A percentile compares a stretch with the other conserved stretches of the same genome.
Evolutionary conservation across 352 stramenopile species (phyloP).

Genomic region (Hyphochytrium catenoides): DNA sequence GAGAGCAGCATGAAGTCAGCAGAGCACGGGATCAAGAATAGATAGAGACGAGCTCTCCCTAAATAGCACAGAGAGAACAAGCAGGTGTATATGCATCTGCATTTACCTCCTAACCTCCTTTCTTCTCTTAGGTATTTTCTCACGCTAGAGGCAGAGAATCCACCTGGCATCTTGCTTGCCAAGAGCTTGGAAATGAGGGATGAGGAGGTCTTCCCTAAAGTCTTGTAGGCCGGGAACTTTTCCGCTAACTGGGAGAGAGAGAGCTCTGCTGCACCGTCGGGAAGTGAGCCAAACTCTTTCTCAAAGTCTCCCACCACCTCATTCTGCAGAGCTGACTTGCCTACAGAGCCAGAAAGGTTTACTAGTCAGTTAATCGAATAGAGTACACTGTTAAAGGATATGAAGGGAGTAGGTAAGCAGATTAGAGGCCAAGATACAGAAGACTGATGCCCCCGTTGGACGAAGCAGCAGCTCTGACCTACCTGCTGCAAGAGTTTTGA

Average conservation of each 20-base stretch:
- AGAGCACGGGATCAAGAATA: too few species aligned
- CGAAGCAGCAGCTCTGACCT: too few species aligned
- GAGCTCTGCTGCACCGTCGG: conserved; percentile 42
- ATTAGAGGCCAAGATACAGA: too few species aligned
- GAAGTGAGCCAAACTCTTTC: conserved; percentile 48
- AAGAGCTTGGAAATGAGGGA: conserved; percentile 48
- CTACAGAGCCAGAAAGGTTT: too few species aligned
- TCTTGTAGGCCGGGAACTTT: conserved; percentile 35
- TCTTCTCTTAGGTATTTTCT: conserved; percentile 38
- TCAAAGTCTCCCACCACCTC: conserved; percentile 58
- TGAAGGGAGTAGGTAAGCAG: too few species aligned
- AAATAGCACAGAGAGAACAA: too few species aligned
- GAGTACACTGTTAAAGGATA: too few species aligned
- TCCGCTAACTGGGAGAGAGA: conserved; percentile 35
- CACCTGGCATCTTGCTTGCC: conserved; percentile 44
- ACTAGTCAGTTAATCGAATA: too few species aligned
- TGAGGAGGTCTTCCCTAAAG: conserved; percentile 40
- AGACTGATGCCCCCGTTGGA: too few species aligned
- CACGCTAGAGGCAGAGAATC: conserved; percentile 40
- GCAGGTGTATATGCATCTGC: too few species aligned
- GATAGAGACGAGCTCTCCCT: too few species aligned
- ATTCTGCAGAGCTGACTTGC: conserved; percentile 63
- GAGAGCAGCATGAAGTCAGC: too few species aligned
- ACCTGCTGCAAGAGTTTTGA: conserved; percentile 45
- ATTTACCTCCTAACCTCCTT: conserved; percentile 32